Evolutionary conservation across 2,329 filamentous ascomycete species (phyloP).

Genomic region (Fusarium papillatum): DNA sequence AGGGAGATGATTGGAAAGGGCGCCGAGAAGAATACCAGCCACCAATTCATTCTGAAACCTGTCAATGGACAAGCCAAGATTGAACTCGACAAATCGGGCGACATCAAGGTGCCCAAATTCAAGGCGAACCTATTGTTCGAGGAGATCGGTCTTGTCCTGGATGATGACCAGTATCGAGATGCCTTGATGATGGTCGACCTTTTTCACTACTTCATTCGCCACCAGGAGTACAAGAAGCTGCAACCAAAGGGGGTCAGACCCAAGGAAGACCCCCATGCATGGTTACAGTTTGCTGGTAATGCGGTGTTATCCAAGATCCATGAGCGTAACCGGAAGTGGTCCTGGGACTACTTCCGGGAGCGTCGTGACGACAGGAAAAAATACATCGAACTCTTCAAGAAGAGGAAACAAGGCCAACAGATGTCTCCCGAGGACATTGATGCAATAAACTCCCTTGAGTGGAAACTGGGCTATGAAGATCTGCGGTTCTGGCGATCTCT

Average conservation of each 20-base stretch:
- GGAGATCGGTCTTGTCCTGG: conserved; percentile 97
- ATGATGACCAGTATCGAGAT: conserved; percentile 98
- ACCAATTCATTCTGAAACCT: conserved; percentile 96
- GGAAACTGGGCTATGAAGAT: conserved; percentile 93
- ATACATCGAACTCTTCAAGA: conserved; percentile 98
- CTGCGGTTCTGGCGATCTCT: conserved; percentile 97
- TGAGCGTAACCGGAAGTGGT: conserved; percentile 92
- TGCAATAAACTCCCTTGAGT: conserved; percentile 83
- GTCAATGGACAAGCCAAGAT: conserved; percentile 96
- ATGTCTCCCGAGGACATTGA: conserved; percentile 78
- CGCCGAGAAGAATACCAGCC: conserved; percentile 69
- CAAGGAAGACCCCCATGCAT: conserved; percentile 92
- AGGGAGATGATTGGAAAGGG: conserved; percentile 83
- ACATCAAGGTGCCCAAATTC: conserved; percentile 83
- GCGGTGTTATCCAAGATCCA: conserved; percentile 95
- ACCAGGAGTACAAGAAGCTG: conserved; percentile 95
- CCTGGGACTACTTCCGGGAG: conserved; percentile 96
- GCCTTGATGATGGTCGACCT: conserved; percentile 98
- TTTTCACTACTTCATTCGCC: conserved; percentile 98
- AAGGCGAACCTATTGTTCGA: conserved; percentile 95
- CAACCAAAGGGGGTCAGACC: conserved; percentile 86
- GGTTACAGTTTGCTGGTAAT: conserved; percentile 92
- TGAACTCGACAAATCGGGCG: conserved; percentile 94
- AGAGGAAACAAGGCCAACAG: conserved; percentile 83
- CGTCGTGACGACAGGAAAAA: conserved; percentile 88